Evolutionary conservation across 257 asterid species (phyloP).

Genomic region (Coffea eugenioides): DNA sequence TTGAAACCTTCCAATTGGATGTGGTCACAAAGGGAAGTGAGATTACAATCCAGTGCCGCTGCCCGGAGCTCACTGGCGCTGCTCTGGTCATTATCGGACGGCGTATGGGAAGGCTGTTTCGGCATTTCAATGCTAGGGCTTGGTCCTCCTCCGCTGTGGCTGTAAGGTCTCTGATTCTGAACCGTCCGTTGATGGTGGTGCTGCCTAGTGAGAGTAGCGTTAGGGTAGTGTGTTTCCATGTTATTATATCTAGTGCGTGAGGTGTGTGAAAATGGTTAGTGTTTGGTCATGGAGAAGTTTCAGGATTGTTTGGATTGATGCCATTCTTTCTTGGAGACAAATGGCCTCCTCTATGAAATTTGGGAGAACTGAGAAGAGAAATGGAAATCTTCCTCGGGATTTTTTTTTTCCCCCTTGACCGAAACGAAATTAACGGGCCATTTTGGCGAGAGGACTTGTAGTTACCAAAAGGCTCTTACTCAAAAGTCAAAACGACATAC

Average conservation of each 20-base stretch:
- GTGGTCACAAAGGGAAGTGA: constrained; percentile 88
- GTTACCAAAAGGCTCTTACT: not conserved
- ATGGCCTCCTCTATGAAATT: not conserved
- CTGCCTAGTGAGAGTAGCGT: constrained; percentile 21
- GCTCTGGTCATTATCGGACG: constrained; percentile 40
- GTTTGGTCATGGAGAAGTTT: not conserved
- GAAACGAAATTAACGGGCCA: too few species aligned
- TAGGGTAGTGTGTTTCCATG: constrained; percentile 31
- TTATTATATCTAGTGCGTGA: not conserved
- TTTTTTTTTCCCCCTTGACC: not conserved
- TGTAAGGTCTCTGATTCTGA: constrained; percentile 27
- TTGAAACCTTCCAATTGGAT: constrained; percentile 86
- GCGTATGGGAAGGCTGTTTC: constrained; percentile 46
- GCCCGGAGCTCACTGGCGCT: constrained; percentile 46
- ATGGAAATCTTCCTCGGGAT: too few species aligned
- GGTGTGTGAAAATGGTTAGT: not conserved
- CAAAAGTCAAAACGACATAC: too few species aligned
- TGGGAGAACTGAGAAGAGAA: not conserved
- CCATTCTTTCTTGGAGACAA: not conserved
- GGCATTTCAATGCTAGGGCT: constrained; percentile 51
- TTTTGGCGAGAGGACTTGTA: too few species aligned
- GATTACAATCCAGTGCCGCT: constrained; percentile 64
- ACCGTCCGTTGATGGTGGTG: constrained; percentile 2
- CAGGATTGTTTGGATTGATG: not conserved
- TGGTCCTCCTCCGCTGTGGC: constrained; percentile 28